phyloP scores from a whole-genome alignment of 768 basidiomycete species.

The Pisolithus orientalis region DNA sequence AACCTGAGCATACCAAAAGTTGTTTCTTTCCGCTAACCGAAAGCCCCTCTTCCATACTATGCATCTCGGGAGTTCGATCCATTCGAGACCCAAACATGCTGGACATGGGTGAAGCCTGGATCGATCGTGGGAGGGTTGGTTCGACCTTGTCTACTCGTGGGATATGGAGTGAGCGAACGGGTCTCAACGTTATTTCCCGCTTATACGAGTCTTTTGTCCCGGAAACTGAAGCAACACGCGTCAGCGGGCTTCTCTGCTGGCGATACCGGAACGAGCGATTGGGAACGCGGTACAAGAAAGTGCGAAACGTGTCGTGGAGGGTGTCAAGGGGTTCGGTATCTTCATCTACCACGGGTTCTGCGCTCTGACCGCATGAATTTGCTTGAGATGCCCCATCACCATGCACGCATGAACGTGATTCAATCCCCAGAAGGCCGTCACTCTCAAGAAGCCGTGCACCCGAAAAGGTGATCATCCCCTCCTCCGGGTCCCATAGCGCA shows the following conservation, averaged over 20 bases:
- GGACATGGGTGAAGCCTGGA: background rate
- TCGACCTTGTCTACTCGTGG: constrained; percentile 19
- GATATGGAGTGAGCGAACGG: constrained; percentile 14
- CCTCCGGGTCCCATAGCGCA: constrained; percentile 52
- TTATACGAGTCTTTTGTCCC: constrained; percentile 26
- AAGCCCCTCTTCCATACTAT: background rate
- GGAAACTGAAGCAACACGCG: constrained; percentile 26
- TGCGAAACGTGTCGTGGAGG: constrained; percentile 26
- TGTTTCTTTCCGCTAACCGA: background rate
- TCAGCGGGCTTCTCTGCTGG: constrained; percentile 7
- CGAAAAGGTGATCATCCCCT: constrained; percentile 54
- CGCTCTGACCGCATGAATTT: constrained; percentile 10
- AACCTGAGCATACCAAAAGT: constrained; percentile 11
- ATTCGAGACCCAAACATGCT: background rate
- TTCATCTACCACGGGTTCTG: constrained; percentile 11
- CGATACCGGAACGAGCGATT: constrained; percentile 12
- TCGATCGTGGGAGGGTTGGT: background rate
- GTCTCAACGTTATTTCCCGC: constrained; percentile 15
- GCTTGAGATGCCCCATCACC: constrained; percentile 13
- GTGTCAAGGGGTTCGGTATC: constrained; percentile 16
- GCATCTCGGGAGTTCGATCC: background rate
- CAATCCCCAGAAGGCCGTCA: constrained; percentile 10
- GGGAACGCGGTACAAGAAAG: constrained; percentile 19
- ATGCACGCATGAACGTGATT: constrained; percentile 6
- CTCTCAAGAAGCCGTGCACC: constrained; percentile 39